Conservation (phyloP, 768 basidiomycete genomes). For the Rhizopogon rudus region DNA sequence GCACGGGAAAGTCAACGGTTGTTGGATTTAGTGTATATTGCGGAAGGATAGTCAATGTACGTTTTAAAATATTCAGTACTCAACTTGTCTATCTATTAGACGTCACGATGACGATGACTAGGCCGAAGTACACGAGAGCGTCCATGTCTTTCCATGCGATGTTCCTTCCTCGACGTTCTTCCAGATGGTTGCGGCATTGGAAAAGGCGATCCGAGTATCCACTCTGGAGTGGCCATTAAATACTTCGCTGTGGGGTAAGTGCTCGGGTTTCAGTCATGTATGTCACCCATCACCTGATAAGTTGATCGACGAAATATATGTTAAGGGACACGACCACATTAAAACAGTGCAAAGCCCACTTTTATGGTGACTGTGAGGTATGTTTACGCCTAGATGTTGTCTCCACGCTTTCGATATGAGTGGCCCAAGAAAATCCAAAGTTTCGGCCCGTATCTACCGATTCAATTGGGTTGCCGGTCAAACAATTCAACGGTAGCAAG, state of each 20-base stretch:
- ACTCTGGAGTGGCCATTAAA: slow-evolving; percentile 58
- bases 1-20: slow-evolving; percentile 69
- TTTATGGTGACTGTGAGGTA: slow-evolving; percentile 78
- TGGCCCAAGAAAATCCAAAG: slow-evolving; percentile 53
- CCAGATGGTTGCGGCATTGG: slow-evolving; percentile 44
- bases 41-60: slow-evolving; percentile 59
- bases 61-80: slow-evolving; percentile 73
- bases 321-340: slow-evolving; percentile 58
- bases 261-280: not conserved
- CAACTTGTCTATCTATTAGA: no score
- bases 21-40: slow-evolving; percentile 74
- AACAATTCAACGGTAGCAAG: slow-evolving; percentile 32
- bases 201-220: slow-evolving; percentile 53
- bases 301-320: slow-evolving; percentile 57
- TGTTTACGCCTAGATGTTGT: slow-evolving; percentile 72
- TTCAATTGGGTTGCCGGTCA: slow-evolving; percentile 82
- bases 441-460: slow-evolving; percentile 68
- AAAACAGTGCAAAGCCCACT: slow-evolving; percentile 77
- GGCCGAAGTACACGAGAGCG: slow-evolving; percentile 56
- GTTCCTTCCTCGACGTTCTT: slow-evolving; percentile 39
- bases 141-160: slow-evolving; percentile 68
- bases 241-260: slow-evolving; percentile 82
- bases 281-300: not conserved
- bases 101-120: slow-evolving; percentile 46
- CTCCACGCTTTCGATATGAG: slow-evolving; percentile 49